These are phyloP conservation scores for Talaromyces liani DNA, from an alignment of 495 filamentous ascomycete genomes.

Conservation along the genomic window DNA sequence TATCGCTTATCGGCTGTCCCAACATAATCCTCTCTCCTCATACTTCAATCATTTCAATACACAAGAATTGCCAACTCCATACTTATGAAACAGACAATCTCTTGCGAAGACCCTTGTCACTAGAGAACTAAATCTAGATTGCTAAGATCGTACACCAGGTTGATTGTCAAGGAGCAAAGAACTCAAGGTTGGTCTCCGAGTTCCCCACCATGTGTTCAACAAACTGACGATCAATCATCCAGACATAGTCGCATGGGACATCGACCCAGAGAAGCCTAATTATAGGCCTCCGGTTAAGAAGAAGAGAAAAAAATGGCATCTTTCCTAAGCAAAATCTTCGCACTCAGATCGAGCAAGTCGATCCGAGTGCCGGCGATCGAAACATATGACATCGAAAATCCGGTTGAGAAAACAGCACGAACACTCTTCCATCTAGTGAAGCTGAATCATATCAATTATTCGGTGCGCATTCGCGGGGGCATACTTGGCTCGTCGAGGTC, in stretches of 20 bases:
- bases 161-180: background rate
- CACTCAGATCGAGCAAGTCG: background rate
- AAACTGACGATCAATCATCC: background rate
- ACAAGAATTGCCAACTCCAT: background rate
- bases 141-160: background rate
- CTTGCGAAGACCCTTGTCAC: background rate
- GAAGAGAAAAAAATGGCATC: background rate
- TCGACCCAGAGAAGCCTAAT: background rate
- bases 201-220: background rate
- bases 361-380: slow-evolving; percentile 53
- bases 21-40: background rate
- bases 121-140: background rate
- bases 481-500: slow-evolving; percentile 29
- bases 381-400: slow-evolving; percentile 70
- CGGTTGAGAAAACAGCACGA: slow-evolving; percentile 66
- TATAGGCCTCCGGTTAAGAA: background rate
- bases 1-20: slow-evolving; percentile 5
- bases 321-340: background rate
- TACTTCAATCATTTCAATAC: background rate
- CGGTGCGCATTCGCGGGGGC: slow-evolving; percentile 45
- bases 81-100: background rate
- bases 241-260: background rate
- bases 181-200: background rate
- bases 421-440: slow-evolving; percentile 84
- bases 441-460: slow-evolving; percentile 85